Base-by-base conservation (phyloP, 2,329 filamentous ascomycete species). In the Colletotrichum spinosum region DNA sequence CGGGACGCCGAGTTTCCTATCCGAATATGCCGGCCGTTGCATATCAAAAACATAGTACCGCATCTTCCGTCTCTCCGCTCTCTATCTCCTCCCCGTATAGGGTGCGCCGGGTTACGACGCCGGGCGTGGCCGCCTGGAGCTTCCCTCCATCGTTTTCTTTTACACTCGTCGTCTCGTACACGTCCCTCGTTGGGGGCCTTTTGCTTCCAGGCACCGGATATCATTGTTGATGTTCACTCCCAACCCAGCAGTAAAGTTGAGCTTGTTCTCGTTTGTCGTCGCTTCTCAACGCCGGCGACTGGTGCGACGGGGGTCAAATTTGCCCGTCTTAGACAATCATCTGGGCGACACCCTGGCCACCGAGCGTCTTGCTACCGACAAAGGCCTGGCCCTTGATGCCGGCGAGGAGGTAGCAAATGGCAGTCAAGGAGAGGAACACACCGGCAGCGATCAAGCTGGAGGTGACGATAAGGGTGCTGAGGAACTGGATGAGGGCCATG, bases 311-410 rank as follows among this genome's bases (percentile, higher is more conserved):
- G 34, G 50, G 46, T 25, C 53, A 4, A 13, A 34, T 25, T 49
- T 46, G 44, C 15, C 25, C 25, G 13, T 38, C 71, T 82, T 84
- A 97, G 75, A 98, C 94, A 80, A 98, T 97, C 95, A 98, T 97
- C 84, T 97, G 94, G 68, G 94, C 96, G 71, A 97, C 92, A 56
- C 95, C 95, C 71, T 93, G 91, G 57, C 96, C 96, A 70, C 96
- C 96, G 57, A 99, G 85, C 13, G 95, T 98, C 88, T 98, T 98
- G 86, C 94, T 97, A 67, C 92, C 92, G 70, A 94, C 89, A 79
- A 97, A 97, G 41, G 88, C 91, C 81, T 97, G 93, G 66, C 92
- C 91, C 84, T 93, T 95, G 78, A 95, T 67, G 45, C 86, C 93
- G 12, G 93, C 93, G 55, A 93, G 80, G 34, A 87, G 81, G 78